A percentile compares a stretch with the other conserved stretches of the same genome.
phyloP scores from a whole-genome alignment of 2,329 filamentous ascomycete species.

The Pseudopyricularia cyperi region DNA sequence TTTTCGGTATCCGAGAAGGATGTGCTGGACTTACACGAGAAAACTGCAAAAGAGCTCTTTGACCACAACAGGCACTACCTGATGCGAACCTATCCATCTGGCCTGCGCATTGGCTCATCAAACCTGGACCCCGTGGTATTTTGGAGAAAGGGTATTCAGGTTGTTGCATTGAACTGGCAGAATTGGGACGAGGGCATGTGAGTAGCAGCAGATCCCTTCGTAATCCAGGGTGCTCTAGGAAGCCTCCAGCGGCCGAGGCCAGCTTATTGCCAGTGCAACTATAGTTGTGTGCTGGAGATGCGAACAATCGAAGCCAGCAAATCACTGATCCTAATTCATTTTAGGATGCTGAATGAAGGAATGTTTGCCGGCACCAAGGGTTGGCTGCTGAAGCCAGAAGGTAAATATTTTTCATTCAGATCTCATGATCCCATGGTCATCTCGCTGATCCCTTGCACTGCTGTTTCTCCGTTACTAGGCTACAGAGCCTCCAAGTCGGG shows the following conservation, averaged over 20 bases:
- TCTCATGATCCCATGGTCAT: background rate
- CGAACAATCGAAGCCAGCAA: background rate
- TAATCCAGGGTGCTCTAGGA: too few species aligned
- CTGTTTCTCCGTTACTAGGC: slow-evolving; percentile 10
- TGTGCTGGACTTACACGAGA: slow-evolving; percentile 47
- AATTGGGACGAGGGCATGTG: slow-evolving; percentile 73
- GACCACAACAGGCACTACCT: slow-evolving; percentile 70
- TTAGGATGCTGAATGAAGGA: slow-evolving; percentile 72
- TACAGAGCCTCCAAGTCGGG: slow-evolving; percentile 22
- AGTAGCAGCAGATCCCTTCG: background rate
- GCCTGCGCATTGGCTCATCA: slow-evolving; percentile 67
- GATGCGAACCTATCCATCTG: slow-evolving; percentile 82
- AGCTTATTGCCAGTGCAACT: background rate
- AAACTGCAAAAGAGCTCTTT: slow-evolving; percentile 45
- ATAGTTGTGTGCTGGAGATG: background rate
- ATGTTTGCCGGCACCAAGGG: slow-evolving; percentile 81
- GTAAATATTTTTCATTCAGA: background rate
- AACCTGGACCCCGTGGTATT: slow-evolving; percentile 77
- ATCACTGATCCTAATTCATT: background rate
- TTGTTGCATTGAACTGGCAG: slow-evolving; percentile 92
- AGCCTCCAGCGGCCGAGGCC: background rate
- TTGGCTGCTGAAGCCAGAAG: slow-evolving; percentile 74
- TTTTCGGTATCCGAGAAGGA: slow-evolving; percentile 53
- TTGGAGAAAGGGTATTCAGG: slow-evolving; percentile 81
- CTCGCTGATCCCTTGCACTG: background rate